phyloP scores from a whole-genome alignment of 768 basidiomycete genomes.

The Paxillus ammoniavirescens region DNA sequence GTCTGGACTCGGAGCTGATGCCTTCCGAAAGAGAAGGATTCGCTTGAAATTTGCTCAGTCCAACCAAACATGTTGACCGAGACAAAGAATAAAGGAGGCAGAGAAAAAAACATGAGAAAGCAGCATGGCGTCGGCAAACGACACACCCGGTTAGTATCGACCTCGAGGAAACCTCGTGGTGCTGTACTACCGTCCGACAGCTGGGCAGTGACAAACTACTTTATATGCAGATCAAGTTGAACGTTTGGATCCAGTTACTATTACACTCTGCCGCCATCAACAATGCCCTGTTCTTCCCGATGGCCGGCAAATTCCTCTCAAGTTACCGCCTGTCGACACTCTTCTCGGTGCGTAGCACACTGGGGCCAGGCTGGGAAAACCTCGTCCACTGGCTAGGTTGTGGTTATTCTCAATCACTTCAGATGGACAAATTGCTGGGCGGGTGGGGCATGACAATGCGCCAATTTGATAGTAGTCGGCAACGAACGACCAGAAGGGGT shows the following conservation, averaged over 20 bases:
- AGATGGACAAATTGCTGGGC: no score
- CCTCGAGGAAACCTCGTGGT: conserved; percentile 28
- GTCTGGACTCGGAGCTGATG: neutral
- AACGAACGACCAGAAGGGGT: no score
- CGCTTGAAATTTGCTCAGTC: conserved; percentile 3
- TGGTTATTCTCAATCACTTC: neutral
- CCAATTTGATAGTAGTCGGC: no score
- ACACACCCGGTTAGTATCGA: conserved; percentile 8
- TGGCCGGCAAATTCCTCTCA: neutral
- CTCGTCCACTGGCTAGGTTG: neutral
- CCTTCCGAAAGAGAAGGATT: conserved; percentile 4
- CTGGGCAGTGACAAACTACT: conserved; percentile 14
- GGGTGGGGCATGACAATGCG: no score
- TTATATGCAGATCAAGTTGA: conserved; percentile 3
- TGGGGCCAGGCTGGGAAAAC: neutral
- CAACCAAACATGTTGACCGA: neutral
- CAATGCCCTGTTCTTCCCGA: neutral
- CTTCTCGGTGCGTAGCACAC: no score
- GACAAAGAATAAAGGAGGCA: conserved; percentile 6
- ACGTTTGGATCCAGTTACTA: no score
- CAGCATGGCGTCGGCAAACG: conserved; percentile 21
- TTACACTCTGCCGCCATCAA: neutral
- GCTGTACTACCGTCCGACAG: conserved; percentile 7
- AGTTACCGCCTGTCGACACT: neutral
- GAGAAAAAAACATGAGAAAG: conserved; percentile 10